These are phyloP conservation scores for Pseudogymnoascus sp. DNA, from an alignment of 2,329 filamentous ascomycete genomes.

Conservation along the genomic window DNA sequence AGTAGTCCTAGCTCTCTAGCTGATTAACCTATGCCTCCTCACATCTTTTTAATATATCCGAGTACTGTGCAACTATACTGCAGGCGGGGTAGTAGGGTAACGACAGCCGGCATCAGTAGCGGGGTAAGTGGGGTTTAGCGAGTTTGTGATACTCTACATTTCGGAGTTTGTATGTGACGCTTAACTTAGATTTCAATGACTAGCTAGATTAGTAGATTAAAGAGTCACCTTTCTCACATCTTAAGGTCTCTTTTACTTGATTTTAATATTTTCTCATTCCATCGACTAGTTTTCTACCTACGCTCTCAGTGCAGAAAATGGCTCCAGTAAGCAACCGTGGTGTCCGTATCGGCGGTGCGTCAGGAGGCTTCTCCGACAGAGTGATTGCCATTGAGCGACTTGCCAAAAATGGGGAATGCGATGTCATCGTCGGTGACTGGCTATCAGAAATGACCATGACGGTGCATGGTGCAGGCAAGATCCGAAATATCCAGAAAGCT, in stretches of 20 bases:
- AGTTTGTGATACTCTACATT: background rate
- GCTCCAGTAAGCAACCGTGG: background rate
- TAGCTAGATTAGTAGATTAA: background rate
- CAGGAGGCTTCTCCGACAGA: slow-evolving; percentile 9
- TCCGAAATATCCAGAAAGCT: background rate
- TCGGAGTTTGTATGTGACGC: background rate
- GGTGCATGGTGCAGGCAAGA: slow-evolving; percentile 25
- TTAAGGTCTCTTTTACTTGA: background rate
- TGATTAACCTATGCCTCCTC: background rate
- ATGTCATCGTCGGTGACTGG: slow-evolving; percentile 42
- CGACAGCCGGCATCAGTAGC: background rate
- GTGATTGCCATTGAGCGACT: slow-evolving; percentile 3
- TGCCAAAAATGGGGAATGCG: slow-evolving; percentile 14
- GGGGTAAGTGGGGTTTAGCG: background rate
- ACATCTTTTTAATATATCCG: background rate
- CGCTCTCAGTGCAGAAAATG: background rate
- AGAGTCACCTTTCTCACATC: background rate
- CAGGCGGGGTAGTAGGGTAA: background rate
- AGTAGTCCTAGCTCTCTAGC: background rate
- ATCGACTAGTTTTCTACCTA: background rate
- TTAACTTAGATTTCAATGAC: background rate
- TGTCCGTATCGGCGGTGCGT: slow-evolving; percentile 5
- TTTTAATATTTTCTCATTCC: background rate
- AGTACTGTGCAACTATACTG: background rate
- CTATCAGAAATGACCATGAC: slow-evolving; percentile 31